phyloP scores from a whole-genome alignment of 1,284 basidiomycete genomes.

The Cutaneotrichosporon mucoides region DNA sequence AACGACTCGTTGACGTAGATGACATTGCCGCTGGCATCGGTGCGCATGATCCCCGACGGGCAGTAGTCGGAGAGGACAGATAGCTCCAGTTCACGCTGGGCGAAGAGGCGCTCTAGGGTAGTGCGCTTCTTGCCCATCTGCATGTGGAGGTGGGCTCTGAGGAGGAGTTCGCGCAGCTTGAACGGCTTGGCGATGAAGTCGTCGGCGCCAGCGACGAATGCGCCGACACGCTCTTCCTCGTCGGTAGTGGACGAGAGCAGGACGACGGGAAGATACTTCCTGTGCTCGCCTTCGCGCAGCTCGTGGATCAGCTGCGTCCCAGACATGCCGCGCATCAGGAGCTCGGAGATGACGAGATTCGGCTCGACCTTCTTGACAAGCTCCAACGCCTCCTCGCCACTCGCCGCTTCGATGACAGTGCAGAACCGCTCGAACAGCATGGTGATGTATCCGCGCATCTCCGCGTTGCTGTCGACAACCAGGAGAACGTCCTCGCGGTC shows the following conservation, averaged over 20 bases:
- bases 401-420: conserved; percentile 40
- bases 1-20: conserved; percentile 39
- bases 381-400: conserved; percentile 46
- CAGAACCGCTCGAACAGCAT: conserved; percentile 43
- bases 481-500: conserved; percentile 30
- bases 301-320: conserved; percentile 34
- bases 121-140: conserved; percentile 44
- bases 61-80: conserved; percentile 44
- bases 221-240: conserved; percentile 37
- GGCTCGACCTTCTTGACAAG: conserved; percentile 26
- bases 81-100: conserved; percentile 37
- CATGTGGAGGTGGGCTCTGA: conserved; percentile 45
- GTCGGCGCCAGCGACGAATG: conserved; percentile 50
- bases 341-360: conserved; percentile 38
- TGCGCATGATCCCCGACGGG: conserved; percentile 38
- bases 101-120: conserved; percentile 37
- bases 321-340: conserved; percentile 44
- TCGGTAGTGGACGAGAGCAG: conserved; percentile 31
- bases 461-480: conserved; percentile 33
- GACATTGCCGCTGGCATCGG: conserved; percentile 23
- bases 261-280: conserved; percentile 31
- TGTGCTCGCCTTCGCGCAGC: conserved; percentile 22
- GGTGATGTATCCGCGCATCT: conserved; percentile 44
- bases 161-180: conserved; percentile 49
- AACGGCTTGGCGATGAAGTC: conserved; percentile 47